Evolutionary conservation across 768 basidiomycete genomes (phyloP), one percentile per base, ranked within the genome.

Genomic region (Trametes gibbosa): DNA sequence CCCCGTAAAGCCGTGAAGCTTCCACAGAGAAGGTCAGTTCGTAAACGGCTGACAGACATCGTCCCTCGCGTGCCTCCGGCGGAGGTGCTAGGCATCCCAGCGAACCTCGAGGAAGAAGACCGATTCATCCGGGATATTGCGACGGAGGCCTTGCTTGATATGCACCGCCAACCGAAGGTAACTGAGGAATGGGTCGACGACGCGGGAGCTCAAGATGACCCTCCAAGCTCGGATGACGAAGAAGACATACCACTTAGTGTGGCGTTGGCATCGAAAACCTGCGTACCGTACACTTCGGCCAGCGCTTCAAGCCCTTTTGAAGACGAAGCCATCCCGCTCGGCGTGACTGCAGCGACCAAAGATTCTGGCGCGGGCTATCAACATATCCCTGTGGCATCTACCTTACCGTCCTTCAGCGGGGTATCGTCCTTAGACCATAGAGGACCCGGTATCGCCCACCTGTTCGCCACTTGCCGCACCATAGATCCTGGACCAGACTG

Each of bases 51-150:
- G 17, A 29, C 34, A 4, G 45, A 42, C 23, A 37, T 42, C 12
- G 25, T 35, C 1, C 42, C 48, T 23, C 42, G 10, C 53, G 35
- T 17, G 17, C 19, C 25, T 48, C 13, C 43, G 27, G 17, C 58
- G 5, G 14, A 23, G 12, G 21, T 19, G 27, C 53, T 46, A 24
- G 53, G 52, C 1, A 24, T 40, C 7, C 35, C 53, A 5, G 32
- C 41, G 6, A 49, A 32, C 19, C 19, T 63, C 14, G 14, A 24
- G 8, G 59, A 56, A 34, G 59, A 54, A 25, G 68, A 67, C 46
- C n/a, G 39, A 5, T 46, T 67, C 14, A 5, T 67, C 2, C 43
- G 55, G 6, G 41, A 65, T 17, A 56, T 42, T 21, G 68, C 62
- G 17, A 32, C 45, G 7, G 56, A 53, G 13, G 64, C 58, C 13